A percentile compares a stretch with the other conserved stretches of the same genome.
Evolutionary conservation across 305 asterid genomes (phyloP).

Genomic region (Fraxinus paxiana): DNA sequence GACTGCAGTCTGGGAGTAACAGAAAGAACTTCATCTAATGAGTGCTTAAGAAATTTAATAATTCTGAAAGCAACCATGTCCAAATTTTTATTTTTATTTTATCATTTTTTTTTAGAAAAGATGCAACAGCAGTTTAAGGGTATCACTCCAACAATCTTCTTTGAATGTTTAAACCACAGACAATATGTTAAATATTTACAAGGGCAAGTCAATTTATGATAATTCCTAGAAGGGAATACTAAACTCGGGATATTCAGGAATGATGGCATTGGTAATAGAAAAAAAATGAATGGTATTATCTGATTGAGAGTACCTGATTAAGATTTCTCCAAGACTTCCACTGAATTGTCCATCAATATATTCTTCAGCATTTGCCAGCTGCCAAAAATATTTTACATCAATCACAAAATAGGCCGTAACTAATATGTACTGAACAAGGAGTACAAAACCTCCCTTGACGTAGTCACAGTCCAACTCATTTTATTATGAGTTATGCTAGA

Average conservation of each 20-base stretch:
- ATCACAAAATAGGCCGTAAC: not conserved
- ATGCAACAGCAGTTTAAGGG: not conserved
- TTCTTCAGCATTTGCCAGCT: conserved; percentile 85
- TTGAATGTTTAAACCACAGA: not conserved
- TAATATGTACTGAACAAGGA: not conserved
- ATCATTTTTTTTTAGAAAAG: not conserved
- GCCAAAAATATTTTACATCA: conserved; percentile 19
- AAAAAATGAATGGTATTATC: conserved; percentile 1
- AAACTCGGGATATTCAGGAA: not conserved
- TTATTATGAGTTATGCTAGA: too few relatives aligned
- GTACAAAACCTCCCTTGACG: not conserved
- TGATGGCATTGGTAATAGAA: not conserved
- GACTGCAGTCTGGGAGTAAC: not conserved
- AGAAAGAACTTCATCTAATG: not conserved
- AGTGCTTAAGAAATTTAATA: not conserved
- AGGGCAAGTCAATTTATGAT: not conserved
- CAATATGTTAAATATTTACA: not conserved
- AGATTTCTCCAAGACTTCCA: conserved; percentile 83
- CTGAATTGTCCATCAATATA: conserved; percentile 67
- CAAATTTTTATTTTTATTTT: not conserved
- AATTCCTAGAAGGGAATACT: not conserved
- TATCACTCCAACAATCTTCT: not conserved
- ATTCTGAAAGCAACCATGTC: not conserved
- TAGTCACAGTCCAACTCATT: not conserved
- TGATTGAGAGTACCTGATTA: conserved; percentile 52